Evolutionary conservation across 208 protist genomes (phyloP).

Genomic region (Leishmania tarentolae): DNA sequence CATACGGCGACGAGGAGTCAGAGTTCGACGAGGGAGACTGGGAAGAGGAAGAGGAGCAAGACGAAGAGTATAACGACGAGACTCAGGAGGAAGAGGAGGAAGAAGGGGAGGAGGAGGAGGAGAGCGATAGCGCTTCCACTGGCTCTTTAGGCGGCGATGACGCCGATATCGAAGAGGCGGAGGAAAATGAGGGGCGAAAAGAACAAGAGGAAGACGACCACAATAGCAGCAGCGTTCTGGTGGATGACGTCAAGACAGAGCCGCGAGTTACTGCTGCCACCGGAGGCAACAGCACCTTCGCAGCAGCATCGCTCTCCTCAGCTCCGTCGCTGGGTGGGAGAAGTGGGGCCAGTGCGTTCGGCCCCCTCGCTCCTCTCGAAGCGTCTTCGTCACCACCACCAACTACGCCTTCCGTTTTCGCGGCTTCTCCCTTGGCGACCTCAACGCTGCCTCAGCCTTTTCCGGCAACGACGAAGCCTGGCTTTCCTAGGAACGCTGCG

Average conservation of each 20-base stretch:
- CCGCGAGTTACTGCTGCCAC: background rate
- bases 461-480: background rate
- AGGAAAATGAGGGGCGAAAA: background rate
- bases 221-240: background rate
- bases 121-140: slow-evolving; percentile 5
- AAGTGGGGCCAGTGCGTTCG: slow-evolving; percentile 4
- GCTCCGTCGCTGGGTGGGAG: background rate
- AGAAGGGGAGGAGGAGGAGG: background rate
- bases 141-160: background rate
- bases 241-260: background rate
- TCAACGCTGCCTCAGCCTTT: background rate
- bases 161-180: background rate
- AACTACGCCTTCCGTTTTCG: background rate
- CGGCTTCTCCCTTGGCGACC: background rate
- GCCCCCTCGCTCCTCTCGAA: background rate
- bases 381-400: background rate
- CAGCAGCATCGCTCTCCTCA: background rate
- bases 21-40: slow-evolving; percentile 17
- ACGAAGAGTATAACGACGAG: background rate
- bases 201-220: background rate
- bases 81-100: background rate
- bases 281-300: slow-evolving; percentile 1
- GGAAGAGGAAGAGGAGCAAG: slow-evolving; percentile 8
- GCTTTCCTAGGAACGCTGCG: background rate
- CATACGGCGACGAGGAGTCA: slow-evolving; percentile 5